Conservation (phyloP, 768 basidiomycete genomes). For the Psilocybe cubensis region DNA sequence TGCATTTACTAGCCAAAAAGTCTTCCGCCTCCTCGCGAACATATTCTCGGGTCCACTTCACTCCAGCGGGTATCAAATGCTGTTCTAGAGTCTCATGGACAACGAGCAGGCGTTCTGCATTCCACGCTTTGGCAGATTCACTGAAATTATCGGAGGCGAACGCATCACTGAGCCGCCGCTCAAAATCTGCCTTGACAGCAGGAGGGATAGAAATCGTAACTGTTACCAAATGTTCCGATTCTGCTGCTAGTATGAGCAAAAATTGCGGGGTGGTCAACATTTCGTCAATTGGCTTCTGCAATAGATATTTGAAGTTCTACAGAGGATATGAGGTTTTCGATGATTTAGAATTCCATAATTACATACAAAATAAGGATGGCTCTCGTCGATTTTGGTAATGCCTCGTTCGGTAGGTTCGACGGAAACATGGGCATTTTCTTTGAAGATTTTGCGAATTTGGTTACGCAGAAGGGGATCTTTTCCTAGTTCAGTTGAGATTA, state of each 20-base stretch:
- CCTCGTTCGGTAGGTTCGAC: conserved; percentile 91
- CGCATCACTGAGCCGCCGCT: conserved; percentile 76
- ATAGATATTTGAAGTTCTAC: conserved; percentile 96
- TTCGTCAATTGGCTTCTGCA: conserved; percentile 71
- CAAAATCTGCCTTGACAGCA: conserved; percentile 66
- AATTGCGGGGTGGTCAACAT: conserved; percentile 81
- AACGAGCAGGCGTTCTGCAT: conserved; percentile 78
- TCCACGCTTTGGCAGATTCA: conserved; percentile 90
- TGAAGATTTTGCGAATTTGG: conserved; percentile 76
- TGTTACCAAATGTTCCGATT: conserved; percentile 85
- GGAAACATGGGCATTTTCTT: conserved; percentile 72
- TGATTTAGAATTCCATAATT: neutral
- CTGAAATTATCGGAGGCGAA: conserved; percentile 86
- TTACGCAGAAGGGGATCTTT: conserved; percentile 90
- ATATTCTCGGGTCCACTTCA: conserved; percentile 91
- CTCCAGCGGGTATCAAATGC: conserved; percentile 80
- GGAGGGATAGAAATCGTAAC: conserved; percentile 70
- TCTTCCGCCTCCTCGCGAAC: conserved; percentile 92
- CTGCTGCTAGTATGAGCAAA: conserved; percentile 88
- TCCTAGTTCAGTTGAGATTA: conserved; percentile 87
- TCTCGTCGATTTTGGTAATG: conserved; percentile 72
- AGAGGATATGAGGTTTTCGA: conserved; percentile 5
- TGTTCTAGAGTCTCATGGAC: conserved; percentile 80
- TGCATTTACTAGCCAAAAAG: conserved; percentile 68
- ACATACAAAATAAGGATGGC: conserved; percentile 73